These are phyloP conservation scores for Pneumocystis jirovecii DNA, from an alignment of 1,139 yeast species.

Conservation along the genomic window DNA sequence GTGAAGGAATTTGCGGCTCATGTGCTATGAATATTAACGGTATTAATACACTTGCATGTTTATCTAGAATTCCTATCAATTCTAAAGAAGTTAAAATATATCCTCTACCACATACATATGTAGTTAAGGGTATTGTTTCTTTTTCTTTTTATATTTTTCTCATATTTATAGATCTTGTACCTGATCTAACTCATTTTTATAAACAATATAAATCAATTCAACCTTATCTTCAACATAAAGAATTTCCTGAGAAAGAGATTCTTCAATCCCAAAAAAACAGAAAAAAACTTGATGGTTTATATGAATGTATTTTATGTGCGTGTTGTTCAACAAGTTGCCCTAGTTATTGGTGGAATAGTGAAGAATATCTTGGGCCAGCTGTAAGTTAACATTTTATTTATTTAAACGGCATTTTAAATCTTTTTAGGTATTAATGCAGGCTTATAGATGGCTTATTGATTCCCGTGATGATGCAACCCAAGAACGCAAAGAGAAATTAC, in stretches of 20 bases:
- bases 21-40: constrained; percentile 99
- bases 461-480: constrained; percentile 85
- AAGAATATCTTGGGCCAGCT: constrained; percentile 96
- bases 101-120: constrained; percentile 97
- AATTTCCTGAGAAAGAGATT: constrained; percentile 85
- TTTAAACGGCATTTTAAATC: constrained; percentile 33
- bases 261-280: constrained; percentile 86
- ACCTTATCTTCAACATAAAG: constrained; percentile 83
- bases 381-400: constrained; percentile 97
- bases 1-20: constrained; percentile 99
- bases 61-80: constrained; percentile 83
- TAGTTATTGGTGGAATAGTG: constrained; percentile 99
- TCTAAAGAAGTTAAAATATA: constrained; percentile 71
- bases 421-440: constrained; percentile 96
- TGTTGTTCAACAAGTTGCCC: constrained; percentile 99
- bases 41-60: constrained; percentile 87
- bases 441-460: constrained; percentile 96
- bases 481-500: constrained; percentile 73
- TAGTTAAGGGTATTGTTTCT: constrained; percentile 92
- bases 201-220: constrained; percentile 96
- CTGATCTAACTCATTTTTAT: constrained; percentile 91
- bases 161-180: constrained; percentile 40
- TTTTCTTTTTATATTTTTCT: constrained; percentile 69
- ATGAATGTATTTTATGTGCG: constrained; percentile 96
- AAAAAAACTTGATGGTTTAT: constrained; percentile 89